A percentile compares a stretch with the other conserved stretches of the same genome.
Conservation (phyloP, 352 stramenopile genomes). For the Phytophthora citrophthora region DNA sequence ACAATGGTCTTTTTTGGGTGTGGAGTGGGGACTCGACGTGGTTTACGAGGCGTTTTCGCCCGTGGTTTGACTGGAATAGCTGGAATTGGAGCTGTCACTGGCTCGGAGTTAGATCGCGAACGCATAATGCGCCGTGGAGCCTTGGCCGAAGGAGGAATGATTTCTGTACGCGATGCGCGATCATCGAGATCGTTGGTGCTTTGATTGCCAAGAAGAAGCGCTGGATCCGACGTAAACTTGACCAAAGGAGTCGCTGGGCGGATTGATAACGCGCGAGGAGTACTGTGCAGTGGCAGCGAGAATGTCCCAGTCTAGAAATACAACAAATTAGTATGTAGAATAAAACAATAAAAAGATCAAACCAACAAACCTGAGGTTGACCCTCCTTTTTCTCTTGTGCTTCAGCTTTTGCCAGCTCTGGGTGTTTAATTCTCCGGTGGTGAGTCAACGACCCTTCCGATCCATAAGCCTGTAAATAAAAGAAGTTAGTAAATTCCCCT, state of each 20-base stretch:
- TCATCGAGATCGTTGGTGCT: not conserved
- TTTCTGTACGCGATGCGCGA: not conserved
- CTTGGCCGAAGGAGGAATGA: constrained; percentile 32
- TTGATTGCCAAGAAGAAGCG: constrained; percentile 15
- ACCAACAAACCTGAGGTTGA: constrained; percentile 26
- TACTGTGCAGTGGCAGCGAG: constrained; percentile 56
- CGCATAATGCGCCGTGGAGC: constrained; percentile 47
- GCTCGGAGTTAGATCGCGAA: constrained; percentile 81
- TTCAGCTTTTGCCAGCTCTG: constrained; percentile 40
- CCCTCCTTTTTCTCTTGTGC: constrained; percentile 38
- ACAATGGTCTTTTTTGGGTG: constrained; percentile 29
- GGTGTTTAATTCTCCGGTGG: constrained; percentile 83
- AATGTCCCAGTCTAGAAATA: constrained; percentile 41
- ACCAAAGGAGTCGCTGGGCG: constrained; percentile 53
- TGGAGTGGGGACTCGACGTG: constrained; percentile 41
- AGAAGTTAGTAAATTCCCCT: not conserved
- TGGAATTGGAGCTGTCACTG: constrained; percentile 30
- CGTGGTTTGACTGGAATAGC: constrained; percentile 4
- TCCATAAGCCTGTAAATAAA: constrained; percentile 65
- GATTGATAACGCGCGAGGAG: constrained; percentile 56
- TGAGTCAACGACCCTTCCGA: constrained; percentile 83
- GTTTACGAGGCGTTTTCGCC: constrained; percentile 36
- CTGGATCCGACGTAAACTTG: constrained; percentile 19
- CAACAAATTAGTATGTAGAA: not conserved
- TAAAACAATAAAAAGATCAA: constrained; percentile 6